A percentile compares a stretch with the other conserved stretches of the same genome.
These are phyloP conservation scores for Suhomyces anneliseae DNA, from an alignment of 1,139 yeast genomes.

Conservation along the genomic window DNA sequence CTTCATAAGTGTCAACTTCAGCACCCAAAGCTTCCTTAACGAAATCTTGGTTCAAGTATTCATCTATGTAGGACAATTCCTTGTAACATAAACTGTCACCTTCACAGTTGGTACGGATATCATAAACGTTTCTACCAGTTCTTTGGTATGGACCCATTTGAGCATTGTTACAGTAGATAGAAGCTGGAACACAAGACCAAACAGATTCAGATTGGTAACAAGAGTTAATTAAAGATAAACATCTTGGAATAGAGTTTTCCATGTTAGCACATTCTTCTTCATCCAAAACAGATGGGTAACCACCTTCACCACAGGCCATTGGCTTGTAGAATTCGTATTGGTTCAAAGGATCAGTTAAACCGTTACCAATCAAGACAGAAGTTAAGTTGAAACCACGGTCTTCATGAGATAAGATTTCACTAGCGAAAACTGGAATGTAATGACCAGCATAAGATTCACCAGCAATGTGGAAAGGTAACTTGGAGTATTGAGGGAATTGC, in stretches of 20 bases:
- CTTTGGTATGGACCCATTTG: constrained; percentile 84
- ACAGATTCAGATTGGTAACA: constrained; percentile 80
- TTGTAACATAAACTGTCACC: constrained; percentile 71
- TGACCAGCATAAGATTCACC: constrained; percentile 99
- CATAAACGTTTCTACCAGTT: constrained; percentile 93
- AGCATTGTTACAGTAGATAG: constrained; percentile 86
- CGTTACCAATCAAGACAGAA: constrained; percentile 92
- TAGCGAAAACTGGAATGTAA: constrained; percentile 90
- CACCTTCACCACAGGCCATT: constrained; percentile 98
- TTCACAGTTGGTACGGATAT: constrained; percentile 84
- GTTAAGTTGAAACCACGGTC: constrained; percentile 82
- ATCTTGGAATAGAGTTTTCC: constrained; percentile 74
- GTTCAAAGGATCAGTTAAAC: constrained; percentile 87
- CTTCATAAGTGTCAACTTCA: constrained; percentile 78
- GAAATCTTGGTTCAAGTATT: constrained; percentile 64
- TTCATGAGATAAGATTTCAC: constrained; percentile 74
- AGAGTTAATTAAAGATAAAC: constrained; percentile 72
- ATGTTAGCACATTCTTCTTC: constrained; percentile 80
- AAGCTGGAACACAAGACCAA: constrained; percentile 92
- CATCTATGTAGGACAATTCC: constrained; percentile 63
- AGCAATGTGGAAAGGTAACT: constrained; percentile 85
- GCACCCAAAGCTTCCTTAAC: constrained; percentile 88
- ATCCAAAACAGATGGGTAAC: constrained; percentile 74
- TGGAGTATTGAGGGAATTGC: constrained; percentile 81
- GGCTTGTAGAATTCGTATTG: constrained; percentile 90